Evolutionary conservation across 2,329 filamentous ascomycete genomes (phyloP), one percentile per base, ranked within the genome.

Genomic region (Fusarium begoniae): DNA sequence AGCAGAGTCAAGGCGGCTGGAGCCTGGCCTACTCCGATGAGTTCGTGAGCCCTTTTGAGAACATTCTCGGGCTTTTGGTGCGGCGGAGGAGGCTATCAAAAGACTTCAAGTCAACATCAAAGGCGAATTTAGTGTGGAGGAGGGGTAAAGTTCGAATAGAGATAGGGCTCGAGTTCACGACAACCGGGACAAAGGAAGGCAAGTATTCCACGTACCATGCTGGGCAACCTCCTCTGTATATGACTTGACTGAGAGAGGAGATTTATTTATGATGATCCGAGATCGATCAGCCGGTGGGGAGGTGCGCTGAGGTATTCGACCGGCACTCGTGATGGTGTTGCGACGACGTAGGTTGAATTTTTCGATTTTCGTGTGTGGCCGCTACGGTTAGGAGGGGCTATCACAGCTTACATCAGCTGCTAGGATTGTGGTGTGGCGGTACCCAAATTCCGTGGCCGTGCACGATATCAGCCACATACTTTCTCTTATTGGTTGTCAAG

Each of bases 1-100:
- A 99, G 93, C 81, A 98, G 92, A 81, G 92, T 95, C 83, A 99
- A 89, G 83, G 96, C 96, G 81, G 96, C 96, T 80, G 94, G 91
- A 79, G 93, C 89, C 90, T 99, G 96, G 83, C 94, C 93, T 82
- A 99, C 96, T 82, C 95, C 96, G 87, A 98, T 98, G 86, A 99
- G 94, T 89, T 99, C 96, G 86, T 98, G 93, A 75, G 96, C 96
- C 85, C 96, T 92, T 91, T 98, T 98, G 84, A 98, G 92, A 83
- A 98, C 95, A 92, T 99, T 99, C 89, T 99, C 96, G 82, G 96
- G 96, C 86, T 97, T 97, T 84, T 96, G 95, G 85, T 98, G 95
- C 79, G 95, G 93, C 87, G 95, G 95, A 83, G 96, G 96, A 88
- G 96, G 94, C 96, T 96, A 73, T 79, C 48, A 38, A 63, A 72